These are phyloP conservation scores for Sporothrix euskadiensis DNA, from an alignment of 2,329 filamentous ascomycete genomes.

Conservation along the genomic window DNA sequence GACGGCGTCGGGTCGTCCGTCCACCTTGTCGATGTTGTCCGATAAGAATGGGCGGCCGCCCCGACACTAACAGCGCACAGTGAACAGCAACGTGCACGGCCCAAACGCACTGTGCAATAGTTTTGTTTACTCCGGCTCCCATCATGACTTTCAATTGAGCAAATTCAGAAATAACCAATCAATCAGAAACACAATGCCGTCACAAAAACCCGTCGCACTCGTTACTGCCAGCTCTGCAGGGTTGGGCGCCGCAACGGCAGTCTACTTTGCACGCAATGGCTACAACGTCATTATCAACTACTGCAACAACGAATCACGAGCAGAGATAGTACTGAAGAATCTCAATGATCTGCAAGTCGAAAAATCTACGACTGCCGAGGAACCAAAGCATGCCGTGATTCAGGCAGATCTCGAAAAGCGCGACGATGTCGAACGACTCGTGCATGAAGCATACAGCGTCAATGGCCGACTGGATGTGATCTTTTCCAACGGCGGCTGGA, in stretches of 20 bases:
- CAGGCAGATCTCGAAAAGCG: conserved; percentile 66
- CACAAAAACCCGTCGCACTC: conserved; percentile 39
- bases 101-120: neutral
- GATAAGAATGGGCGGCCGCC: neutral
- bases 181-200: neutral
- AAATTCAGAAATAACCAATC: neutral
- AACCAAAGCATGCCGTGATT: conserved; percentile 49
- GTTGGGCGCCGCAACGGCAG: conserved; percentile 67
- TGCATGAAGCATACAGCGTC: conserved; percentile 58
- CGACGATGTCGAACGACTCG: conserved; percentile 58
- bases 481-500: conserved; percentile 71
- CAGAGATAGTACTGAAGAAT: conserved; percentile 57
- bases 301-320: conserved; percentile 59
- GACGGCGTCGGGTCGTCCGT: conserved; percentile 1
- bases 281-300: conserved; percentile 75
- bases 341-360: conserved; percentile 44
- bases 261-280: conserved; percentile 67
- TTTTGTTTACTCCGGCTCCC: neutral
- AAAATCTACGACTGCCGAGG: conserved; percentile 39
- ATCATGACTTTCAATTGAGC: neutral
- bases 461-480: conserved; percentile 74
- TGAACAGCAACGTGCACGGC: neutral
- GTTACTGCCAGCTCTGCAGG: conserved; percentile 62
- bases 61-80: neutral
- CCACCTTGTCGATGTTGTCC: too few species aligned